A percentile compares a stretch with the other conserved stretches of the same genome.
phyloP scores from a whole-genome alignment of 768 basidiomycete species.

The Trametopsis cervina region DNA sequence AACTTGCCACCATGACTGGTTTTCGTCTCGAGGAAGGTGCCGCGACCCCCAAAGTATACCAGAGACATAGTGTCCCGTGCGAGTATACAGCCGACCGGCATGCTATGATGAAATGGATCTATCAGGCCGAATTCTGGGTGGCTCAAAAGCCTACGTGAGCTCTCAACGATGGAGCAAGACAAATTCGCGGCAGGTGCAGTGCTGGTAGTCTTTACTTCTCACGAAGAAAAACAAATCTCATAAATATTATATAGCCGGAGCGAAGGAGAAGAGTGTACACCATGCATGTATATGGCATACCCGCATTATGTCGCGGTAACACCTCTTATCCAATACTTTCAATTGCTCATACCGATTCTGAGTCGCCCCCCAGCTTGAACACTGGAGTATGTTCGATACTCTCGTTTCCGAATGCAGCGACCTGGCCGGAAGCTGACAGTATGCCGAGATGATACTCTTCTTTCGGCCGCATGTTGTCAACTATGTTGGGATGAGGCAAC shows the following conservation, averaged over 20 bases:
- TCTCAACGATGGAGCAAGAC: no score
- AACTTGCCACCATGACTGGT: conserved; percentile 45
- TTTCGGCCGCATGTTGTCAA: not conserved
- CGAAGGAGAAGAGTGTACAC: no score
- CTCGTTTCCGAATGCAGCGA: not conserved
- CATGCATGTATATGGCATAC: no score
- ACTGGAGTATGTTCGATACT: not conserved
- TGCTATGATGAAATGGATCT: conserved; percentile 70
- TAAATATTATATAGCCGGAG: no score
- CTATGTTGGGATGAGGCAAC: not conserved
- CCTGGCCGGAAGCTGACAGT: not conserved
- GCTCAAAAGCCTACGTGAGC: conserved; percentile 32
- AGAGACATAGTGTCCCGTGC: conserved; percentile 43
- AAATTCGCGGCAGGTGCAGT: no score
- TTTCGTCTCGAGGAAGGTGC: conserved; percentile 34
- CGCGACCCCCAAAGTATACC: conserved; percentile 19
- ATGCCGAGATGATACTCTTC: not conserved
- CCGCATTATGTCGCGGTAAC: no score
- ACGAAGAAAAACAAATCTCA: no score
- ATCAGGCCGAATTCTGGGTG: conserved; percentile 63
- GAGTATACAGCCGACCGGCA: conserved; percentile 57
- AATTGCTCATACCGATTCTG: no score
- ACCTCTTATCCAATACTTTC: no score
- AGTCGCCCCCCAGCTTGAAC: not conserved
- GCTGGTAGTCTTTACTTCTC: no score